Evolutionary conservation across 2,329 filamentous ascomycete genomes (phyloP), one percentile per base, ranked within the genome.

Genomic region (Colletotrichum aenigma): DNA sequence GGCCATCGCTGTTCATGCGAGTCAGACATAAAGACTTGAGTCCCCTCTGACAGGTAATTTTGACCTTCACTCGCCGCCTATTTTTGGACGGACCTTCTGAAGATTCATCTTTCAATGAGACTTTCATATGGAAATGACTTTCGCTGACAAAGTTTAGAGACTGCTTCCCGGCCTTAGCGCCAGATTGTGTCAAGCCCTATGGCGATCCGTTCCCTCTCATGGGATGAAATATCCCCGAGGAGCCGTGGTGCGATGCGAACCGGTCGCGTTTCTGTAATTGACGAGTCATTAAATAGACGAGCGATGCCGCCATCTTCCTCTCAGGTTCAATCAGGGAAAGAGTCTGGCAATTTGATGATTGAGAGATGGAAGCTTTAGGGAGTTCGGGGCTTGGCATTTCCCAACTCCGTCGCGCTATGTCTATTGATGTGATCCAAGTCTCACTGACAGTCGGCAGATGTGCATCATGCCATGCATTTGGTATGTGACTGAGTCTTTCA

Each of bases 261-360:
- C 10, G 43, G 43, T 52, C 43, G 43, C 43, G n/a, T 21, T 52
- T 21, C n/a, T 52, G 12, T 21, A 2, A 7, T 24, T 21, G 43
- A 13, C n/a, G 43, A 52, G 43, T 52, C 10, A 52, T 52, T 21
- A 52, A 21, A 21, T 52, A 52, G 43, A 52, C 43, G 43, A 24
- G 0, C 0, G 12, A 13, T 21, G 43, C 43, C n/a, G 0, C 10
- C n/a, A 52, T 21, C n/a, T 1, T 4, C 10, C 43, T 21, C 0
- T 0, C 4, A 7, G 3, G 4, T 52, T 52, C 43, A 52, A 52
- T 21, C 43, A 52, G 43, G 0, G 1, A 13, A 52, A 52, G n/a
- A 13, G 8, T 3, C 18, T 6, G 3, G n/a, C n/a, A 52, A 4
- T 3, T 12, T 13, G 4, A 52, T 52, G 43, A 4, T 52, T 1